Evolutionary conservation across 129 eudicot species (phyloP).

Genomic region (Flaveria linearis): DNA sequence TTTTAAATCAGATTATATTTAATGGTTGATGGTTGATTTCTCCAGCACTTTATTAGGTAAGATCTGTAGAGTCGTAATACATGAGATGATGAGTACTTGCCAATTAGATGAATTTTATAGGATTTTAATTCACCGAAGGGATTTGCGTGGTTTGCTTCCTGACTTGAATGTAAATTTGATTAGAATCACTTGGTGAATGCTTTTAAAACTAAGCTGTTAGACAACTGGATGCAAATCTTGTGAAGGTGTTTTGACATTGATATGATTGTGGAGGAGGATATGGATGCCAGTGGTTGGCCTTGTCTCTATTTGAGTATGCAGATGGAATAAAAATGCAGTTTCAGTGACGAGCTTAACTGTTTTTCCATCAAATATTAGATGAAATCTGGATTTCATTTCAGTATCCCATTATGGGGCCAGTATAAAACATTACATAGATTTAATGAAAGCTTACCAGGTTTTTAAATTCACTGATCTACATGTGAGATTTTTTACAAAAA

Average conservation of each 20-base stretch:
- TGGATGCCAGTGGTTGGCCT: neutral
- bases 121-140: neutral
- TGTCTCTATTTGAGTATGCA: constrained; percentile 8
- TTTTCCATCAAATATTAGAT: neutral
- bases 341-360: neutral
- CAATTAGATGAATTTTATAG: neutral
- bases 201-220: neutral
- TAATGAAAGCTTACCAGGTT: constrained; percentile 9
- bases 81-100: neutral
- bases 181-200: neutral
- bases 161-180: neutral
- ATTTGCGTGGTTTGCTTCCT: neutral
- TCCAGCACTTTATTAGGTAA: neutral
- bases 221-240: neutral
- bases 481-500: neutral
- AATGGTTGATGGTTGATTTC: neutral
- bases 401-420: neutral
- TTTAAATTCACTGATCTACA: neutral
- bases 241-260: constrained; percentile 5
- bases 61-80: neutral
- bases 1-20: neutral
- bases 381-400: neutral
- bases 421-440: neutral
- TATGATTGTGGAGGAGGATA: neutral
- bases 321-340: neutral